Base-by-base conservation (phyloP, 2,329 filamentous ascomycete species). In the Aureobasidium melanogenum region DNA sequence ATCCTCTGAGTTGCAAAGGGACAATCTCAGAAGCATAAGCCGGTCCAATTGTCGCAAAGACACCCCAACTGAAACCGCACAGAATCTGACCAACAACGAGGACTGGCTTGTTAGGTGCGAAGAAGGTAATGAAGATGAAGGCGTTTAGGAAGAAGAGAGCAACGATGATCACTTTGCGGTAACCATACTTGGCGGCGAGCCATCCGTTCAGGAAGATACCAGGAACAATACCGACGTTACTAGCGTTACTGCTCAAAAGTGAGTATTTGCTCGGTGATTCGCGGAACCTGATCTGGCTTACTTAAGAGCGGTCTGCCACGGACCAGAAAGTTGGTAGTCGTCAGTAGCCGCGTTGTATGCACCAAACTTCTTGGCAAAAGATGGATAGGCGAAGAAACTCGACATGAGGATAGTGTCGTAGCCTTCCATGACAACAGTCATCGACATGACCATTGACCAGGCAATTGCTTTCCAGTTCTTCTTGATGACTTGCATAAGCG, bases 11-110 rank as follows among this genome's bases (percentile, higher is more conserved):
- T 1, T 79, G 78, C 34, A 83, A 74, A 1, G 84, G 84, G 39
- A 82, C 83, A 8, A 86, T 81, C 69, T 89, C 86, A 60, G 83
- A 85, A 26, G 85, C 86, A 67, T 88, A 89, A 1, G 86, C 85
- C 63, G 84, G 75, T 8, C 75, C 74, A 26, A 78, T 73, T 26
- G 84, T 81, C 5, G 82, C 82, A 67, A 84, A 86, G 57, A 80
- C 82, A 3, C 52, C 54, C 50, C 50, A 56, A 14, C 43, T 26
- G 26, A 60, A 51, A 14, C 54, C 61, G 10, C 52, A 56, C 12
- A 62, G 12, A 6, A 60, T 47, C 28, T 62, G 54, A 17, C 61
- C 61, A 10, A 54, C 47, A 7, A 60, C 34, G 2, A 62, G 46
- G 14, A 59, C 47, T 5, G 43, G 22, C 19, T 38, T 39, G 24